Conservation (phyloP, 2,329 filamentous ascomycete genomes). For the Polychaeton citri region DNA sequence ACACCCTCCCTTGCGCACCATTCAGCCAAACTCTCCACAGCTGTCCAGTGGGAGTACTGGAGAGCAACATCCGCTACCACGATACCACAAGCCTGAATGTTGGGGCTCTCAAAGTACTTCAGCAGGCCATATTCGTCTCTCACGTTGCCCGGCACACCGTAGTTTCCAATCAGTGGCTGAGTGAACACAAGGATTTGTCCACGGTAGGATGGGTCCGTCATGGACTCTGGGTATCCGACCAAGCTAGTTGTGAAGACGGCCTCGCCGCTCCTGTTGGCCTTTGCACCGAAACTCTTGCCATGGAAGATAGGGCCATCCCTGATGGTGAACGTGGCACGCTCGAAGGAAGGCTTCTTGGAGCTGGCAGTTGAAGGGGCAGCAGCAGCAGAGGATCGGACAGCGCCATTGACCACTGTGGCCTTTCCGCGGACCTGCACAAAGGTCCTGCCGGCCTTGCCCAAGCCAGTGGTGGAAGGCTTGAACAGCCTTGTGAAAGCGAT, state of each 20-base stretch:
- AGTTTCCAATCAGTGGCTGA: constrained; percentile 95
- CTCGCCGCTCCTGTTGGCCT: constrained; percentile 92
- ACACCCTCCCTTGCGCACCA: constrained; percentile 97
- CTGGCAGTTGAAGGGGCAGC: constrained; percentile 32
- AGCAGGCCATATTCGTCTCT: constrained; percentile 82
- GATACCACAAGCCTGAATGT: constrained; percentile 91
- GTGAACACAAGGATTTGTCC: constrained; percentile 97
- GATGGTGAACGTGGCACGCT: constrained; percentile 88
- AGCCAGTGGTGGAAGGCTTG: constrained; percentile 34
- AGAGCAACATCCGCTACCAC: constrained; percentile 90
- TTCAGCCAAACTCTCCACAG: constrained; percentile 79
- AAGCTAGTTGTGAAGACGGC: constrained; percentile 97
- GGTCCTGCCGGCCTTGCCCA: constrained; percentile 27
- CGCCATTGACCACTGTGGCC: constrained; percentile 56
- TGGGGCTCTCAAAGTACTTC: constrained; percentile 96
- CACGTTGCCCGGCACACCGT: constrained; percentile 78
- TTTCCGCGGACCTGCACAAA: constrained; percentile 37
- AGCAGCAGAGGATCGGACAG: constrained; percentile 53
- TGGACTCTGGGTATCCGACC: constrained; percentile 90
- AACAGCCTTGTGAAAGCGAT: constrained; percentile 43
- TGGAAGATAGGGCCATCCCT: constrained; percentile 91
- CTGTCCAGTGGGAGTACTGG: constrained; percentile 97
- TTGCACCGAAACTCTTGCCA: constrained; percentile 91
- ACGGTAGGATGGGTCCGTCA: constrained; percentile 56
- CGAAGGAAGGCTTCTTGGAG: constrained; percentile 55